phyloP scores from a whole-genome alignment of 2,329 filamentous ascomycete species.

The Phialophora verrucosa region DNA sequence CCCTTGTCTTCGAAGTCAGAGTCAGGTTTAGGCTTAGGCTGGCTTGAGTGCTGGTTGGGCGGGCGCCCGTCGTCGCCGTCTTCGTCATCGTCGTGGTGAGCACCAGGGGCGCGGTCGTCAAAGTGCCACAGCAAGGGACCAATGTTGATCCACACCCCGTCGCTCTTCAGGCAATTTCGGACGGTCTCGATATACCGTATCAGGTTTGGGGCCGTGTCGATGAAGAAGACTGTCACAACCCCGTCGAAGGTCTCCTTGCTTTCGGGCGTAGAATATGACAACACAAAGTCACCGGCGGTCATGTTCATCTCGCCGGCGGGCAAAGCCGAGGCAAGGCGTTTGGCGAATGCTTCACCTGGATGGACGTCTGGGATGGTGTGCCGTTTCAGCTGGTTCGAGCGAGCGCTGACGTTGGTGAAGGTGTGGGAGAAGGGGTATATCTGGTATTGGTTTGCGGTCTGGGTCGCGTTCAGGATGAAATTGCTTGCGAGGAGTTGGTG shows the following conservation, averaged over 20 bases:
- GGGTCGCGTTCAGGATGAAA: slow-evolving; percentile 61
- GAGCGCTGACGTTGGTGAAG: slow-evolving; percentile 82
- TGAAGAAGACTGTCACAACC: slow-evolving; percentile 90
- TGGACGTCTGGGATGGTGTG: slow-evolving; percentile 83
- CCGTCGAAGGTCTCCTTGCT: slow-evolving; percentile 73
- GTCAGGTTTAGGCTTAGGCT: slow-evolving; percentile 54
- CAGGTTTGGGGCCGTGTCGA: slow-evolving; percentile 94
- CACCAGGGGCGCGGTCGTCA: slow-evolving; percentile 71
- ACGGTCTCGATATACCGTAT: slow-evolving; percentile 89
- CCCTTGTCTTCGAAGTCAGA: slow-evolving; percentile 54
- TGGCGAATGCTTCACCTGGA: slow-evolving; percentile 63
- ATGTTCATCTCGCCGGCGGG: slow-evolving; percentile 79
- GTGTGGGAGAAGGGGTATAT: slow-evolving; percentile 85
- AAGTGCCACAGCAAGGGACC: slow-evolving; percentile 97
- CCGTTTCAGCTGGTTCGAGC: slow-evolving; percentile 74
- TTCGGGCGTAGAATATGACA: slow-evolving; percentile 71
- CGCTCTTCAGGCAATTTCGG: slow-evolving; percentile 73
- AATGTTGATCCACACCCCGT: slow-evolving; percentile 85
- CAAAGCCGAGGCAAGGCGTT: slow-evolving; percentile 35
- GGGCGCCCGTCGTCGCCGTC: slow-evolving; percentile 38
- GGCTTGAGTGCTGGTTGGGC: slow-evolving; percentile 50
- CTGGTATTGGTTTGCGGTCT: slow-evolving; percentile 65
- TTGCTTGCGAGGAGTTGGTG: slow-evolving; percentile 90
- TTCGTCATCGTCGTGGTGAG: slow-evolving; percentile 52
- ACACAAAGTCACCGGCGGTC: slow-evolving; percentile 90